Evolutionary conservation across 768 basidiomycete genomes (phyloP).

Genomic region (Hygrophorus russula): DNA sequence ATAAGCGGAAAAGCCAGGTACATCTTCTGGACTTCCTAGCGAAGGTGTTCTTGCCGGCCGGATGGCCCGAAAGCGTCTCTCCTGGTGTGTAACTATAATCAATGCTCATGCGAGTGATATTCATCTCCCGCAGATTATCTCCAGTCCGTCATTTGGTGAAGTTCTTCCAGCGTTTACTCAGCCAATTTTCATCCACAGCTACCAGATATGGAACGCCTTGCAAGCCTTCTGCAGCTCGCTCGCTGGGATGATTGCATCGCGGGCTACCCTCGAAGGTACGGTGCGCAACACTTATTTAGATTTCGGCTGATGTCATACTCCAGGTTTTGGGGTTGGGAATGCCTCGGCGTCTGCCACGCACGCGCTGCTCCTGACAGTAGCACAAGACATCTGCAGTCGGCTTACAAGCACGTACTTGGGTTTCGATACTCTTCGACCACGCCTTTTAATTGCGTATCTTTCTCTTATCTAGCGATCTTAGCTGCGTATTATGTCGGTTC

Average conservation of each 20-base stretch:
- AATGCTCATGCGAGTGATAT: background rate
- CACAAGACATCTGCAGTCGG: slow-evolving; percentile 55
- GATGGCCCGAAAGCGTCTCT: slow-evolving; percentile 51
- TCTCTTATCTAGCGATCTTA: slow-evolving; percentile 36
- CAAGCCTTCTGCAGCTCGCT: slow-evolving; percentile 66
- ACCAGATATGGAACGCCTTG: slow-evolving; percentile 53
- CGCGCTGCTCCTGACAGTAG: slow-evolving; percentile 51
- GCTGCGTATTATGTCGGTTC: slow-evolving; percentile 54
- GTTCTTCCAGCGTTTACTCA: slow-evolving; percentile 1
- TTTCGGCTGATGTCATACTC: background rate
- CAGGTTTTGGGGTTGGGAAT: slow-evolving; percentile 63
- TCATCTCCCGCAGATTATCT: slow-evolving; percentile 34
- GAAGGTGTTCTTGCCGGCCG: slow-evolving; percentile 49
- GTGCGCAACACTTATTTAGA: too few species aligned
- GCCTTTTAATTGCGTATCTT: background rate
- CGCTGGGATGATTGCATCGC: slow-evolving; percentile 49
- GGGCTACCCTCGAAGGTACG: slow-evolving; percentile 57
- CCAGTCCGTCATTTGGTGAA: slow-evolving; percentile 28
- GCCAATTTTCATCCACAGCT: slow-evolving; percentile 26
- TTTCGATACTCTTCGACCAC: background rate
- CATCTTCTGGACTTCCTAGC: slow-evolving; percentile 19
- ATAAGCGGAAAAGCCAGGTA: background rate
- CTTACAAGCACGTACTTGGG: slow-evolving; percentile 39
- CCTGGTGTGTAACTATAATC: slow-evolving; percentile 27
- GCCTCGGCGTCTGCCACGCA: slow-evolving; percentile 54